Conservation (phyloP, 257 asterid species). For the Gynochthodes officinalis region DNA sequence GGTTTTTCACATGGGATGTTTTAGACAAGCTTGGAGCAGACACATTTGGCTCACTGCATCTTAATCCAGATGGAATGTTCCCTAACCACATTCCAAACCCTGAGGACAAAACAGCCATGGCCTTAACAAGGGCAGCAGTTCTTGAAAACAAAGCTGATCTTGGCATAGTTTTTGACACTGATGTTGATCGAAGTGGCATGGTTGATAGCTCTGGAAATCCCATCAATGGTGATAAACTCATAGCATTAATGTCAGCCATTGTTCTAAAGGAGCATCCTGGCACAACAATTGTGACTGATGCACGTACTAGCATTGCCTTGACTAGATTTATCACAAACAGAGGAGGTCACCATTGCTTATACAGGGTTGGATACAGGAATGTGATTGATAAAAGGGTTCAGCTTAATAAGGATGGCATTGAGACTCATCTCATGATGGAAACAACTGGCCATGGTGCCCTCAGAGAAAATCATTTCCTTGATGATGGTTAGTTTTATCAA, state of each 20-base stretch:
- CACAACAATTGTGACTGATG: conserved; percentile 80
- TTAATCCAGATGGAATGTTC: conserved; percentile 93
- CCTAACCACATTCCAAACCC: conserved; percentile 97
- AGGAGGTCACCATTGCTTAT: conserved; percentile 80
- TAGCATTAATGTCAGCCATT: conserved; percentile 79
- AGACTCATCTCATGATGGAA: conserved; percentile 94
- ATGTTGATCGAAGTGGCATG: conserved; percentile 86
- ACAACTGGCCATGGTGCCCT: conserved; percentile 91
- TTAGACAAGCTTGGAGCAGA: conserved; percentile 92
- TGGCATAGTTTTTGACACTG: conserved; percentile 89
- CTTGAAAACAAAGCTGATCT: conserved; percentile 68
- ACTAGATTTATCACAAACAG: conserved; percentile 48
- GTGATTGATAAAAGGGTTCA: conserved; percentile 84
- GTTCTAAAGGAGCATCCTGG: conserved; percentile 72
- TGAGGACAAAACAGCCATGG: conserved; percentile 84
- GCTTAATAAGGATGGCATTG: conserved; percentile 61
- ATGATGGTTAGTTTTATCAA: conserved; percentile 55
- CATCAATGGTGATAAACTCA: conserved; percentile 74
- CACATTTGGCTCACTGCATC: conserved; percentile 88
- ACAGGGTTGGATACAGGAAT: conserved; percentile 84
- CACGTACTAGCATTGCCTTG: conserved; percentile 74
- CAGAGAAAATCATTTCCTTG: conserved; percentile 78
- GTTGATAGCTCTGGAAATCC: conserved; percentile 75
- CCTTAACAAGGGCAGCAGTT: conserved; percentile 71
- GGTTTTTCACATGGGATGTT: conserved; percentile 91